Base-by-base conservation (phyloP, 2,329 filamentous ascomycete genomes). In the Fusarium sublunatum region DNA sequence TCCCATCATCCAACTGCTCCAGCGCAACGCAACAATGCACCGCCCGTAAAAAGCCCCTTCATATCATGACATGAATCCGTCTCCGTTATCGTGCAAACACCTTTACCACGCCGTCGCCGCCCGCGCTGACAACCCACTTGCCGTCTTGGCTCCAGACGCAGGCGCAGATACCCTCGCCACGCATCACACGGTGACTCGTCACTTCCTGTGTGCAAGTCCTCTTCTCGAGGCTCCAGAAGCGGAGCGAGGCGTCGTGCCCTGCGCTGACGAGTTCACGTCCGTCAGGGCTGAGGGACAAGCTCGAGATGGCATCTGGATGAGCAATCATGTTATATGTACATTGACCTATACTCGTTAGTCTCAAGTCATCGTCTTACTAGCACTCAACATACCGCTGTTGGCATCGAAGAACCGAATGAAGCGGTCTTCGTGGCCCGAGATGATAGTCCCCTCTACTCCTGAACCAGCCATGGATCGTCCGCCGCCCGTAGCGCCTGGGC, bases 311-410 rank as follows among this genome's bases (percentile, higher is more conserved):
- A 4, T 93, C 91, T 1, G 95, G 93, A 71, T 99, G 95, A 6
- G 95, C 95, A 58, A 98, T 87, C 95, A 99, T 99, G 72, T 91
- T 96, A 78, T 99, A 99, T 64, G 95, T 98, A 79, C 93, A 97
- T 92, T 99, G 95, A 54, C 95, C 95, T 98, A 2, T 1, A 10
- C 3, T 10, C 10, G 22, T 68, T 54, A 69, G 67, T 68, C n/a
- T 51, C 19, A 7, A 6, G 10, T 11, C 19, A 19, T 19, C 3
- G 19, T 19, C 2, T 24, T 6, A 5, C 13, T 3, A 1, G 13
- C 12, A 34, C 85, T 90, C 77, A 7, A 86, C 91, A 78, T 90
- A 98, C 95, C 95, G 79, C 92, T 97, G 74, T 99, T 98, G 63
- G 95, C 95, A 82, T 99, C 95, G 76, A 97, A 99, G 83, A 99